These are phyloP conservation scores for Lentinula edodes DNA, from an alignment of 768 basidiomycete species.

Conservation along the genomic window DNA sequence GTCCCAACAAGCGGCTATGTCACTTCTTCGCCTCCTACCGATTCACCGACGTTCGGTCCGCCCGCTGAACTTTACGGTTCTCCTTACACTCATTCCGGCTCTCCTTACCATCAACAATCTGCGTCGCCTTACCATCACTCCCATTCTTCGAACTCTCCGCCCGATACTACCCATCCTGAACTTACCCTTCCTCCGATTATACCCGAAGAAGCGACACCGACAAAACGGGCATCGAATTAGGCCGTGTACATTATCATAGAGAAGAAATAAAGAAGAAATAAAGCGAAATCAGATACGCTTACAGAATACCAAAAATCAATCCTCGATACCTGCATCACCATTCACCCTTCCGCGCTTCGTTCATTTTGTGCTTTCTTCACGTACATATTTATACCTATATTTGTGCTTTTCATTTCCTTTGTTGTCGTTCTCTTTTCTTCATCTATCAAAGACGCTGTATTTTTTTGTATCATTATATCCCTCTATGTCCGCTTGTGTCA, in stretches of 20 bases:
- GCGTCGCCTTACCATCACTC: not conserved
- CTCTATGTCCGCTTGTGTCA: not conserved
- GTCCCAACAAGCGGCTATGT: not conserved
- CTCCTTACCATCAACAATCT: not conserved
- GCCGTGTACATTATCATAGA: not conserved
- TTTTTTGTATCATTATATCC: constrained; percentile 4
- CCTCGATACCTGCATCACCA: not conserved
- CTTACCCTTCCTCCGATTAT: not conserved
- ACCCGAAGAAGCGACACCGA: not conserved
- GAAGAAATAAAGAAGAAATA: not conserved
- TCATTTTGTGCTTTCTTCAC: not conserved
- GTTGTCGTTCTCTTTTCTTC: not conserved
- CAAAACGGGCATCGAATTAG: not conserved
- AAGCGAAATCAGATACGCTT: not conserved
- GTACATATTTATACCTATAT: constrained; percentile 1
- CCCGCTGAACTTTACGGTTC: not conserved
- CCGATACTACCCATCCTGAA: not conserved
- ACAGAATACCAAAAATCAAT: not conserved
- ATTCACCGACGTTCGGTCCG: not conserved
- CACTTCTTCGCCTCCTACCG: not conserved
- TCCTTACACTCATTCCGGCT: not conserved
- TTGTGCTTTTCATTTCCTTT: not conserved
- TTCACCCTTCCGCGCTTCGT: not conserved
- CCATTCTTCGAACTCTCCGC: not conserved
- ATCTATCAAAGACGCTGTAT: not conserved